A percentile compares a stretch with the other conserved stretches of the same genome.
These are phyloP conservation scores for Suhomyces kunorum DNA, from an alignment of 1,139 yeast species.

Conservation along the genomic window DNA sequence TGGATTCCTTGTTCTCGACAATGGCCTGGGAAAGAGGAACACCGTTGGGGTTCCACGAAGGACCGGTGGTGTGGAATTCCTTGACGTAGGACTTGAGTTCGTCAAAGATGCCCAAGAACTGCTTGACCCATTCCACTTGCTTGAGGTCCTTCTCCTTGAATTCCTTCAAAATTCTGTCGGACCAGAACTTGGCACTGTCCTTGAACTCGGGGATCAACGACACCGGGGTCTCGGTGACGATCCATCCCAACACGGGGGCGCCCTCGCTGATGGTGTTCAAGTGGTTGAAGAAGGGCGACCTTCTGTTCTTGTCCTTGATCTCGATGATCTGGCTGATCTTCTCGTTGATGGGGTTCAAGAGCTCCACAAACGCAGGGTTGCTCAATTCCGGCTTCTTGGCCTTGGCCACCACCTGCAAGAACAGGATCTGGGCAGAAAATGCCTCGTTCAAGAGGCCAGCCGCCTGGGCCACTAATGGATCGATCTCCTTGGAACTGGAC, in stretches of 20 bases:
- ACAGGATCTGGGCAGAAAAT: conserved; percentile 55
- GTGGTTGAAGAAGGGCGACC: conserved; percentile 64
- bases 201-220: conserved; percentile 78
- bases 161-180: conserved; percentile 85
- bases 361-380: conserved; percentile 54
- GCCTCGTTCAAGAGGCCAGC: conserved; percentile 60
- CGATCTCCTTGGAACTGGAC: conserved; percentile 57
- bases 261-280: conserved; percentile 88
- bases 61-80: conserved; percentile 78
- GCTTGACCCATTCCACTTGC: conserved; percentile 80
- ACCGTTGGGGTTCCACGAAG: conserved; percentile 61
- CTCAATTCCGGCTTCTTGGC: conserved; percentile 65
- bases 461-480: conserved; percentile 62
- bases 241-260: conserved; percentile 89
- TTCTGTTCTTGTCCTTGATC: conserved; percentile 74
- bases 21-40: conserved; percentile 46
- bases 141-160: conserved; percentile 65
- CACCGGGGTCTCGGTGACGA: conserved; percentile 69
- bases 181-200: conserved; percentile 93
- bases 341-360: conserved; percentile 70
- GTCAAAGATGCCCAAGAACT: conserved; percentile 62
- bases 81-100: conserved; percentile 72
- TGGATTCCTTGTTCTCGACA: conserved; percentile 19
- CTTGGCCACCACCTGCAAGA: conserved; percentile 59
- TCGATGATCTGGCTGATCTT: conserved; percentile 58